Percentiles rank a stretch among this genome's conserved stretches.
Conservation (phyloP, 768 basidiomycete genomes). For the Epithele typhae region DNA sequence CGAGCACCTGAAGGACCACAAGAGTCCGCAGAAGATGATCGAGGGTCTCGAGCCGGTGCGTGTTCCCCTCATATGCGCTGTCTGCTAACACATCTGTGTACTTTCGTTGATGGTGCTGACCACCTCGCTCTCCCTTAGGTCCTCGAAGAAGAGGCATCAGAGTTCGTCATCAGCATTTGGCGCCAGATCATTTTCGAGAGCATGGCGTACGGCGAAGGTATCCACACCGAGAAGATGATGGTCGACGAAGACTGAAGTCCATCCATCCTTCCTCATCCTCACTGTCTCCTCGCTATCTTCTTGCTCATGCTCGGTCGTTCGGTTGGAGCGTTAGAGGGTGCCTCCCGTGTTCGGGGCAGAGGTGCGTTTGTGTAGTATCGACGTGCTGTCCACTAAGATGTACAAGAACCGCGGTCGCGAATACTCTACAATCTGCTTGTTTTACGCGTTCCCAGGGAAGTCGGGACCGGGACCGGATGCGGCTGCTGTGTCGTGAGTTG, state of each 20-base stretch:
- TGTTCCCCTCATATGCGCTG: conserved; percentile 12
- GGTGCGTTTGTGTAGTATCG: conserved; percentile 29
- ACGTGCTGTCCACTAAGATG: conserved; percentile 21
- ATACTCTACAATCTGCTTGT: conserved; percentile 16
- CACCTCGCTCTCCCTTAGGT: conserved; percentile 48
- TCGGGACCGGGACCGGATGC: not conserved
- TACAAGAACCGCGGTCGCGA: conserved; percentile 19
- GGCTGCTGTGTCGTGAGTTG: conserved; percentile 15
- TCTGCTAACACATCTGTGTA: not conserved
- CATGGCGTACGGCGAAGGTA: conserved; percentile 86
- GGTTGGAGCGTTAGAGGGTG: not conserved
- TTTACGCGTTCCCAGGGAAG: not conserved
- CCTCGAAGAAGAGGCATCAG: conserved; percentile 85
- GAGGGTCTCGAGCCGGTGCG: conserved; percentile 90
- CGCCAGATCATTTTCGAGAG: conserved; percentile 93
- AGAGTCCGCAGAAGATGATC: conserved; percentile 76
- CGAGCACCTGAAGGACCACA: conserved; percentile 90
- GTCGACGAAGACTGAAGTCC: conserved; percentile 46
- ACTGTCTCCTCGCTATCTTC: not conserved
- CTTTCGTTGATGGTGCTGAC: not conserved
- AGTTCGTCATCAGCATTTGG: conserved; percentile 80
- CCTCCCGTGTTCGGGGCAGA: conserved; percentile 17
- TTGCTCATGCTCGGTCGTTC: not conserved
- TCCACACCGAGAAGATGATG: conserved; percentile 81
- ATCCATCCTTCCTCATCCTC: not conserved